phyloP scores from a whole-genome alignment of 2,329 filamentous ascomycete species.

The Coleophoma eucalyptorum region DNA sequence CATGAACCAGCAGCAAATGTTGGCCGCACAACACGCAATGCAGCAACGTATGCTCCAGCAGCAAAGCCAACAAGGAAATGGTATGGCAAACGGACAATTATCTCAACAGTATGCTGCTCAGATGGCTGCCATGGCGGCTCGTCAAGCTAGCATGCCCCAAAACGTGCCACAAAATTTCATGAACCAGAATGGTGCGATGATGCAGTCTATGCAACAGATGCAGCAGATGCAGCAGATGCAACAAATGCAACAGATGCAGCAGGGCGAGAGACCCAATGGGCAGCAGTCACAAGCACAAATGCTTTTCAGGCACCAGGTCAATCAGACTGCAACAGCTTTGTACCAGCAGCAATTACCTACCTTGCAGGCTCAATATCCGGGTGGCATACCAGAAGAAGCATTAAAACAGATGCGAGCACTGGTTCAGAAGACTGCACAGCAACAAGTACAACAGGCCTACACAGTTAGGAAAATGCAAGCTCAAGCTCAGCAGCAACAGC shows the following conservation, averaged over 20 bases:
- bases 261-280: neutral
- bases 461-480: neutral
- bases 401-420: conserved; percentile 1
- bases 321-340: conserved; percentile 13
- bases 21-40: conserved; percentile 34
- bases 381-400: conserved; percentile 1
- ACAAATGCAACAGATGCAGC: conserved; percentile 35
- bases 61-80: conserved; percentile 17
- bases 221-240: conserved; percentile 34
- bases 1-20: conserved; percentile 19
- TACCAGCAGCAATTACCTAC: conserved; percentile 20
- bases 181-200: conserved; percentile 28
- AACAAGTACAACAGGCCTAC: conserved; percentile 5
- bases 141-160: conserved; percentile 14
- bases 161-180: conserved; percentile 24
- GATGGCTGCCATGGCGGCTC: conserved; percentile 15
- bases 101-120: conserved; percentile 16
- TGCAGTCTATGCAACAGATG: conserved; percentile 27
- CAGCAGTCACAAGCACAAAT: conserved; percentile 28
- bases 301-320: conserved; percentile 20
- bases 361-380: conserved; percentile 5
- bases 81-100: conserved; percentile 9
- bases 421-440: conserved; percentile 2
- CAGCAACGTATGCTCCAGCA: conserved; percentile 33
- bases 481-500: conserved; percentile 10